phyloP scores from a whole-genome alignment of 176 grass and related monocot genomes.

The Ensete glaucum region DNA sequence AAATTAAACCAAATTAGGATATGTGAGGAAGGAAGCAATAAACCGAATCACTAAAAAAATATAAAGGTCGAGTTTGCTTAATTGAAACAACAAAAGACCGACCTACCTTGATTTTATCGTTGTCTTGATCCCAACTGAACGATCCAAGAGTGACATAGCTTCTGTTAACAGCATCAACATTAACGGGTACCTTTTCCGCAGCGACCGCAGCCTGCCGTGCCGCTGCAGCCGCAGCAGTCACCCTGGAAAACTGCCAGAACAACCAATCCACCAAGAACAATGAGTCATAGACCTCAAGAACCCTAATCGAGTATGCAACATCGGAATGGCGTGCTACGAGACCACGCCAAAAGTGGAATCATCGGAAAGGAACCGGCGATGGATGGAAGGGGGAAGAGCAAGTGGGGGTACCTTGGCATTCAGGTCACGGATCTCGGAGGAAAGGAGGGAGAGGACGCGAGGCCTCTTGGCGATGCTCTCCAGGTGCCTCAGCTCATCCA shows the following conservation, averaged over 20 bases:
- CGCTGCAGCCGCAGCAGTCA: conserved; percentile 7
- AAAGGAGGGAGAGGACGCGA: conserved; percentile 49
- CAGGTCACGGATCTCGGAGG: conserved; percentile 60
- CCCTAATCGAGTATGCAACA: too few species aligned
- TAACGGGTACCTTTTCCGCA: conserved; percentile 7
- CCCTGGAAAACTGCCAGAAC: conserved; percentile 24
- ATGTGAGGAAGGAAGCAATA: not conserved
- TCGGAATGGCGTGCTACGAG: too few species aligned
- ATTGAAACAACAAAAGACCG: not conserved
- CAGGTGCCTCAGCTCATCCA: conserved; percentile 67
- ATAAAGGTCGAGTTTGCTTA: not conserved
- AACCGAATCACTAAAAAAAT: not conserved
- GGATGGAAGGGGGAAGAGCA: not conserved
- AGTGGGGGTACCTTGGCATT: conserved; percentile 41
- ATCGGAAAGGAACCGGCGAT: not conserved
- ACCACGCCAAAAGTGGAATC: too few species aligned
- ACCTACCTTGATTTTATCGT: conserved; percentile 70
- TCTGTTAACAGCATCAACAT: not conserved
- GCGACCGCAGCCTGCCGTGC: conserved; percentile 17
- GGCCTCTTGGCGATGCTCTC: conserved; percentile 59
- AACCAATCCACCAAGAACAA: not conserved
- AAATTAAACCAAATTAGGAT: conserved; percentile 16
- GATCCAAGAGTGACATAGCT: conserved; percentile 62
- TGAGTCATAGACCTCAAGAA: too few species aligned
- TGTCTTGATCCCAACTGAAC: conserved; percentile 93